Base-by-base conservation (phyloP, 2,329 filamentous ascomycete genomes). In the Pseudogymnoascus sp. region DNA sequence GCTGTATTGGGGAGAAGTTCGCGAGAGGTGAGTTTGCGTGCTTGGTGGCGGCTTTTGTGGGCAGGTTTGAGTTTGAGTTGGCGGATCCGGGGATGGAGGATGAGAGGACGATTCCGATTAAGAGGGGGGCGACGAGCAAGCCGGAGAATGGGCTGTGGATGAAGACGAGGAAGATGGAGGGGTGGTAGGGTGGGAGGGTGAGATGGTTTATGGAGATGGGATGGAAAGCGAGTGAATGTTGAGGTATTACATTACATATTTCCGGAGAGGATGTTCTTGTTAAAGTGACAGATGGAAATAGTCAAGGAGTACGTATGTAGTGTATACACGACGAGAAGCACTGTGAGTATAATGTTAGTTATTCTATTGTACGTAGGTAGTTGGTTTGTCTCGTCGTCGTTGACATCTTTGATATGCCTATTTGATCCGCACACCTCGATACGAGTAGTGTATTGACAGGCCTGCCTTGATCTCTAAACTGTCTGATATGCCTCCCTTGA, bases 1-100 rank as follows among this genome's bases (percentile, higher is more conserved):
- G 88, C 72, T 96, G 93, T 73, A 96, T 96, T 69, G 93, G 92
- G 0, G 83, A 87, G 75, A 80, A 81, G 1, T 96, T 96, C 76
- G 90, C 93, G 0, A 88, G 86, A 73, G 85, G 88, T 0, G 93
- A 97, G 79, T 90, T 96, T 75, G 91, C 90, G 7, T 93, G 89
- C 72, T 77, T 97, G 67, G 73, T 97, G 57, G 92, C 92, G 21
- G 82, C 85, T 7, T 86, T 90, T 81, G 82, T 93, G 3, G 92
- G 92, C 0, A 81, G 84, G 39, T 96, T 96, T 75, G 82, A 86
- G 72, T 86, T 88, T 73, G 77, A 77, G 68, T 72, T 87, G 51
- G 60, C 60, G 36, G 34, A 39, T 25, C 36, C 60, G 36, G 14
- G 7, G 60, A 41, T 61, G 73, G 77, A 86, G 73, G 87, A 90